Base-by-base conservation (phyloP, 352 stramenopile genomes). In the Phytophthora ramorum region DNA sequence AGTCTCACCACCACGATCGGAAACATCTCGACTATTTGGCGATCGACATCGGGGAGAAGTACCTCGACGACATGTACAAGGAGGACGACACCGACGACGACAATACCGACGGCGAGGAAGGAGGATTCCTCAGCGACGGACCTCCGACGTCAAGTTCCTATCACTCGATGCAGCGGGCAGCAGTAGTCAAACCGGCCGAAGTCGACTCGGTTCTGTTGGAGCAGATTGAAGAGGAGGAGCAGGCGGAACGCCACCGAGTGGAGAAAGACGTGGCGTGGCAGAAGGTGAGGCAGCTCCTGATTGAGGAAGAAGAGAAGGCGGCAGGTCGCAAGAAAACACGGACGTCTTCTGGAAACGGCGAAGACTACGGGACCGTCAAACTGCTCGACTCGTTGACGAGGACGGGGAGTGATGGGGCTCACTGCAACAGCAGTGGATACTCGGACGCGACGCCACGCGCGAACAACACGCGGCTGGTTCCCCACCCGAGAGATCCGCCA, bases 61-160 rank as follows among this genome's bases (percentile, higher is more conserved):
- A 90, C 51, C 50, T 90, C 7, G 73, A 90, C 30, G 73, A 76
- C 45, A 72, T 90, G 19, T 89, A 90, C 63, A 69, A 73, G 35
- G 81, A 88, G 3, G 75, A 90, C n/a, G 65, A 73, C n/a, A 66
- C 34, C 34, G 40, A 38, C 17, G 40, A 24, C 5, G 16, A 24
- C 0, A 26, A n/a, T 13, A 46, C 16, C 14, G 37, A 43, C 5
- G n/a, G 37, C 17, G 35, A 41, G 4, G 37, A 40, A 40, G 34
- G 13, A 40, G 14, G 34, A n/a, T 69, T 74, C n/a, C 89, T 88
- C 54, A 47, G 88, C 4, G 73, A 90, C 28, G 75, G 69, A 87
- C 34, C 87, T 32, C 4, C 28, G 28, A 9, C 28, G 4, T 88
- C 63, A 69, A 74, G 34, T n/a, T 40, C 34, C 12, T 40, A 40